These are phyloP conservation scores for Croton setiger DNA, from an alignment of 441 rosid genomes.

Conservation along the genomic window DNA sequence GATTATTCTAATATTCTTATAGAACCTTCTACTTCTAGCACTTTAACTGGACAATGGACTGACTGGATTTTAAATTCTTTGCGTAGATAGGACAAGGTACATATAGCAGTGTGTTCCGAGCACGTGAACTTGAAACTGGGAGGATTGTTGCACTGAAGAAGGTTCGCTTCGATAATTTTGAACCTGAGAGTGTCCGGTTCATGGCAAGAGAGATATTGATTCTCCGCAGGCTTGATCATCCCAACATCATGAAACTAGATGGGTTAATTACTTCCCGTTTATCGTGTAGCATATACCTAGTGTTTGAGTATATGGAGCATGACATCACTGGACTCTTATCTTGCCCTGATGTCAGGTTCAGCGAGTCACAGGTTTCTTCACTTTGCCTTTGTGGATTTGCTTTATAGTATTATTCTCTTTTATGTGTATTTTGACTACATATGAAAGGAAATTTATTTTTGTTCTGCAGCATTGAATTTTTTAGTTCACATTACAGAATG, in stretches of 20 bases:
- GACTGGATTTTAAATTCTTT: conserved; percentile 7
- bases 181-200: conserved; percentile 93
- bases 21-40: not conserved
- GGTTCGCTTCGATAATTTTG: conserved; percentile 87
- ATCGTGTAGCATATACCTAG: conserved; percentile 74
- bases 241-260: conserved; percentile 78
- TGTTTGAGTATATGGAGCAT: conserved; percentile 97
- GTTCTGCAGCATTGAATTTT: conserved; percentile 8
- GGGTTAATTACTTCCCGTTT: conserved; percentile 77
- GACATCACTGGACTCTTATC: conserved; percentile 87
- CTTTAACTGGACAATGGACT: not conserved
- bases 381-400: conserved; percentile 11
- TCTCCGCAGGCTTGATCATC: conserved; percentile 81
- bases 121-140: conserved; percentile 68
- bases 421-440: not conserved
- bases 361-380: conserved; percentile 70
- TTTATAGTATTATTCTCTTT: not conserved
- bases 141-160: conserved; percentile 86
- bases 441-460: conserved; percentile 1
- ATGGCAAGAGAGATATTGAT: conserved; percentile 95
- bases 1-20: not conserved
- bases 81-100: conserved; percentile 92
- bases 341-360: conserved; percentile 75
- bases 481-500: not conserved
- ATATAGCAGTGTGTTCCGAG: conserved; percentile 87